These are phyloP conservation scores for Microascus cirrosus DNA, from an alignment of 2,329 filamentous ascomycete genomes.

Conservation along the genomic window DNA sequence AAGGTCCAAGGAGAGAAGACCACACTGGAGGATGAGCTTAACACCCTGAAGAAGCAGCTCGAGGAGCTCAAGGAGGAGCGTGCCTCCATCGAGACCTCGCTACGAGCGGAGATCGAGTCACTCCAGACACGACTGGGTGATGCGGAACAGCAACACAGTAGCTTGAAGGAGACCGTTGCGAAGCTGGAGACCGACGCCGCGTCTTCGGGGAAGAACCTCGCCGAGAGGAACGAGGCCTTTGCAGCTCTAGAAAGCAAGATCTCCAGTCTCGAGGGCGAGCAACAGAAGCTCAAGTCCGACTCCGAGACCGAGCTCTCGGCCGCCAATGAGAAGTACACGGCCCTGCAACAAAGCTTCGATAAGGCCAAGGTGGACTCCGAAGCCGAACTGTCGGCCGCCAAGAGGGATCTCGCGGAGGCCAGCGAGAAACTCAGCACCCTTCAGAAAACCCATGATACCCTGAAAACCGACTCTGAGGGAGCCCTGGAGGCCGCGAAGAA, in stretches of 20 bases:
- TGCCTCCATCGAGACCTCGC: constrained; percentile 17
- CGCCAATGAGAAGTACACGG: constrained; percentile 15
- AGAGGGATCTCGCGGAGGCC: constrained; percentile 8
- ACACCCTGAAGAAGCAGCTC: constrained; percentile 19
- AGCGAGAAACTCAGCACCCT: constrained; percentile 9
- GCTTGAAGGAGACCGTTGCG: constrained; percentile 16
- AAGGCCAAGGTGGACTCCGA: constrained; percentile 16
- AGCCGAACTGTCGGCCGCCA: constrained; percentile 11
- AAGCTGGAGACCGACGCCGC: constrained; percentile 20
- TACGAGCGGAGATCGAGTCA: constrained; percentile 17
- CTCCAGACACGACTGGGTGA: constrained; percentile 23
- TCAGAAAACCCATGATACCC: constrained; percentile 12
- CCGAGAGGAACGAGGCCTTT: constrained; percentile 17
- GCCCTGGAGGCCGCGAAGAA: constrained; percentile 18
- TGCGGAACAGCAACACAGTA: constrained; percentile 18
- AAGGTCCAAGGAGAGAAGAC: constrained; percentile 16
- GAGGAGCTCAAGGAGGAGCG: constrained; percentile 21
- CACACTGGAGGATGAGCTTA: constrained; percentile 19
- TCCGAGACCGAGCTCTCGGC: constrained; percentile 16
- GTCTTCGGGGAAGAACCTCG: constrained; percentile 13
- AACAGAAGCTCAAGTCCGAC: constrained; percentile 13
- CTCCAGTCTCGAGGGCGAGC: constrained; percentile 9
- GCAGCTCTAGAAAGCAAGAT: constrained; percentile 14
- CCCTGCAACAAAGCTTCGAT: constrained; percentile 14
- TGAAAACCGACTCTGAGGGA: constrained; percentile 12